Conservation (phyloP, 192 early-diverging fungal genomes). For the Podila clonocystis region DNA sequence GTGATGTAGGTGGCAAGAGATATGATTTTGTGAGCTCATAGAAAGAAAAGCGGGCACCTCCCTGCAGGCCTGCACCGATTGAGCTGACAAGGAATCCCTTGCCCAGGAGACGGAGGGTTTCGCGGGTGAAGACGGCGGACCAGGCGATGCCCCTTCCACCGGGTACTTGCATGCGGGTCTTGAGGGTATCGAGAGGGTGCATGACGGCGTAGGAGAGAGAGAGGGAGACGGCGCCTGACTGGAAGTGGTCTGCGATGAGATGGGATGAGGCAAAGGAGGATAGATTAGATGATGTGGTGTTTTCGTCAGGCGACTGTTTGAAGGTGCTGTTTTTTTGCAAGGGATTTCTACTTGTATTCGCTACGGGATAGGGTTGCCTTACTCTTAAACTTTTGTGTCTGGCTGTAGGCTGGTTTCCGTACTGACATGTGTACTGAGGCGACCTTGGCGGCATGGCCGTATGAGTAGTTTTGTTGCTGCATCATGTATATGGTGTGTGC, state of each 20-base stretch:
- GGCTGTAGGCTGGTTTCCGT: slow-evolving; percentile 31
- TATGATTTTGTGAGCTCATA: slow-evolving; percentile 75
- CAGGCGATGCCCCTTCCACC: slow-evolving; percentile 48
- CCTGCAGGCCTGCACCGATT: slow-evolving; percentile 78
- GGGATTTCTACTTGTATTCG: no score
- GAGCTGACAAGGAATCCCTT: slow-evolving; percentile 73
- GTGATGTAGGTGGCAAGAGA: slow-evolving; percentile 53
- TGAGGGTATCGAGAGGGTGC: slow-evolving; percentile 83
- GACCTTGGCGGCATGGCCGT: slow-evolving; percentile 27
- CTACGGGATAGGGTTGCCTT: background rate
- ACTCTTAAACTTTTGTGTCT: slow-evolving; percentile 49
- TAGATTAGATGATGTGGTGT: background rate
- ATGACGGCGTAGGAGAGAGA: slow-evolving; percentile 75
- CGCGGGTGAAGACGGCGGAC: slow-evolving; percentile 59
- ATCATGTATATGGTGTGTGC: slow-evolving; percentile 11
- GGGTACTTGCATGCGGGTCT: slow-evolving; percentile 76
- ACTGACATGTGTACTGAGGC: slow-evolving; percentile 20
- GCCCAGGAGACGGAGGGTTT: slow-evolving; percentile 62
- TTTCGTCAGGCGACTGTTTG: no score
- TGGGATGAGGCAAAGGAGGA: background rate
- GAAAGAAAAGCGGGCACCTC: slow-evolving; percentile 73
- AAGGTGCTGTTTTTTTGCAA: no score
- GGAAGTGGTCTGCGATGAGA: slow-evolving; percentile 64
- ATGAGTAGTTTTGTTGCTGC: slow-evolving; percentile 36
- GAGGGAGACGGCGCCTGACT: slow-evolving; percentile 68